Conservation (phyloP, 2,329 filamentous ascomycete species). For the Arthrobotrys musiformis region DNA sequence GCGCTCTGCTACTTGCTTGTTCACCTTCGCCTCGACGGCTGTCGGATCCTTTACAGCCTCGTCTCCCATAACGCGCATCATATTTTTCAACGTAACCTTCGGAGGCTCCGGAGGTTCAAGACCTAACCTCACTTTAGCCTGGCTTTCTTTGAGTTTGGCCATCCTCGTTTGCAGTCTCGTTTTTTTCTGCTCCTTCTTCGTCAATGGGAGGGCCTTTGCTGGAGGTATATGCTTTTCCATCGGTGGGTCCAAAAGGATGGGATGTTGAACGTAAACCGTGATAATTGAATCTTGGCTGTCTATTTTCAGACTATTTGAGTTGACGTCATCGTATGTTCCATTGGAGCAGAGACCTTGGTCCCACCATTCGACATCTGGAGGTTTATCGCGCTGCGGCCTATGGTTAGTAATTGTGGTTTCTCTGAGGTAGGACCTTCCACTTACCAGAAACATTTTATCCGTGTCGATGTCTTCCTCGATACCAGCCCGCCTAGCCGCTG, state of each 20-base stretch:
- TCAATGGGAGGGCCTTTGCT: slow-evolving; percentile 91
- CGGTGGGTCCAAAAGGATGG: slow-evolving; percentile 87
- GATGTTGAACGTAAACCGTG: slow-evolving; percentile 91
- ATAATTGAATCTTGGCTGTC: slow-evolving; percentile 84
- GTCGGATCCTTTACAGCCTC: slow-evolving; percentile 95
- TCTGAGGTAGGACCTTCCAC: neutral
- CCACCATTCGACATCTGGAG: slow-evolving; percentile 96
- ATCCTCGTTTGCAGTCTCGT: slow-evolving; percentile 87
- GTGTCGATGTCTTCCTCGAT: slow-evolving; percentile 90
- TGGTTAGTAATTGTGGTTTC: slow-evolving; percentile 13
- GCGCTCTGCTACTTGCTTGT: slow-evolving; percentile 89
- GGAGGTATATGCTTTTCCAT: slow-evolving; percentile 83
- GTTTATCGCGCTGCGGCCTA: slow-evolving; percentile 68
- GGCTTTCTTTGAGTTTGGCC: slow-evolving; percentile 93
- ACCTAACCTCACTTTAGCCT: slow-evolving; percentile 93
- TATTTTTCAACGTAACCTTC: slow-evolving; percentile 95
- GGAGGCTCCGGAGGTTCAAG: slow-evolving; percentile 89
- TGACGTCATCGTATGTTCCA: slow-evolving; percentile 77
- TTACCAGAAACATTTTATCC: slow-evolving; percentile 86
- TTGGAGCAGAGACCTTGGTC: slow-evolving; percentile 86
- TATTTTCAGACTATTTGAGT: slow-evolving; percentile 77
- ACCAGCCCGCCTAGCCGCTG: slow-evolving; percentile 85
- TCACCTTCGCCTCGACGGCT: slow-evolving; percentile 93
- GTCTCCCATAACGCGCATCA: slow-evolving; percentile 96
- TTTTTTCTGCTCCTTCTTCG: slow-evolving; percentile 89